Base-by-base conservation (phyloP, 2,329 filamentous ascomycete species). In the Fusarium liriodendri region DNA sequence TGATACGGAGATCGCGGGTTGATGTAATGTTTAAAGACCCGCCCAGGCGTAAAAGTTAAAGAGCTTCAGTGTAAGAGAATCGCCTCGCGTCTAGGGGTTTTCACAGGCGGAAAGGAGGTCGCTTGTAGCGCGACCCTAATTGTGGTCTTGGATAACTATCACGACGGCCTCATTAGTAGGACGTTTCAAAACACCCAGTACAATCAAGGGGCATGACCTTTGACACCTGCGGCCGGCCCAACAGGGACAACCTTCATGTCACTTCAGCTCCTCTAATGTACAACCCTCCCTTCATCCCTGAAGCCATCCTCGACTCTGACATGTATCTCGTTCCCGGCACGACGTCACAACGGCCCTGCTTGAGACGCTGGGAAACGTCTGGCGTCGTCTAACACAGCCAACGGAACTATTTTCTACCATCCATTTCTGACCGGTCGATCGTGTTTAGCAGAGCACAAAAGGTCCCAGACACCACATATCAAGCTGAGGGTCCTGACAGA, bases 271-370 rank as follows among this genome's bases (percentile, higher is more conserved):
- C 29, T 20, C 14, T 32, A 35, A 35, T 14, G 52, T 47, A 58
- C 33, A 11, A 54, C 14, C 37, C 57, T 20, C 6, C 14, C 16
- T 33, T n/a, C 16, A 7, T 11, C 29, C 14, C 11, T 45, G 25
- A 27, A 16, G 22, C 42, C 33, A 38, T 6, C 22, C 22, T 22
- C 35, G 47, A n/a, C 16, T 47, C 33, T 32, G 13, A 4, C 40
- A 20, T 38, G 18, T 20, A 27, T 38, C 57, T 67, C 50, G 61
- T 47, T 27, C 45, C 52, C 42, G 29, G 70, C 62, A 60, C 62
- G 35, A 58, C 40, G n/a, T 63, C 54, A 57, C 64, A 29, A 61
- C 62, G 59, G 62, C 42, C 38, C 58, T 71, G 59, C 35, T 70
- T 70, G 55, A 20, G n/a, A 6, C 25, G 11, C 11, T 20, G 11